Evolutionary conservation across 148 eudicot species (phyloP), one percentile per base, ranked within the genome.

Genomic region (Amaranthus palmeri): DNA sequence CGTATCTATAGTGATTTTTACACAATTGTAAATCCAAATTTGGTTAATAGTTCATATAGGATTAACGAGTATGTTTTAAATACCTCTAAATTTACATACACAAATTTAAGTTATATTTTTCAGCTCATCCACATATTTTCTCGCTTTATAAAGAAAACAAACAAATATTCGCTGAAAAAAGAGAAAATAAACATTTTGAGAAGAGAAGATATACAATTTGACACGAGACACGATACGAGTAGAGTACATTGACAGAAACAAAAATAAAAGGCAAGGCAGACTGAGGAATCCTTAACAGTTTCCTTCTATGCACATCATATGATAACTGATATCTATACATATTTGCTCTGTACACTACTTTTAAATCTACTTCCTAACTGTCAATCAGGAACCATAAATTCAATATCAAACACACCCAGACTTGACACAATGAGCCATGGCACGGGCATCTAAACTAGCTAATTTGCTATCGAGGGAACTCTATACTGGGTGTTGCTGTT

Each of bases 271-370:
- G 59, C 46, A 36, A 2, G 11, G 71, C 47, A n/a, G 50, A 45
- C 13, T 11, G 17, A 51, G 7, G 54, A 18, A 13, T 13, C 14
- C 18, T 52, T 67, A 10, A 4, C 47, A 9, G n/a, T 4, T 53
- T 65, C 41, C 60, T 40, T 60, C 47, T 60, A 50, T 42, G 61
- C 55, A 50, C 68, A 4, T 25, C 36, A 25, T 25, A 2, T 25
- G 36, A 25, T 25, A 25, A 25, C 36, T 25, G 36, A 25, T 65
- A 45, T 73, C 53, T 65, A 67, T 56, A 73, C 63, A 73, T 46
- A 10, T 25, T 70, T 40, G 51, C 41, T 66, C 46, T 67, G 69
- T 61, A 61, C 62, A 68, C 40, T 47, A 6, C 49, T 36, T 53
- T 61, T 69, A 67, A 44, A 18, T 41, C 9, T 49, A 49, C 18